Percentiles rank a stretch among this genome's conserved stretches.
Evolutionary conservation across 2,329 filamentous ascomycete species (phyloP).

Genomic region (Colletotrichum australisinense): DNA sequence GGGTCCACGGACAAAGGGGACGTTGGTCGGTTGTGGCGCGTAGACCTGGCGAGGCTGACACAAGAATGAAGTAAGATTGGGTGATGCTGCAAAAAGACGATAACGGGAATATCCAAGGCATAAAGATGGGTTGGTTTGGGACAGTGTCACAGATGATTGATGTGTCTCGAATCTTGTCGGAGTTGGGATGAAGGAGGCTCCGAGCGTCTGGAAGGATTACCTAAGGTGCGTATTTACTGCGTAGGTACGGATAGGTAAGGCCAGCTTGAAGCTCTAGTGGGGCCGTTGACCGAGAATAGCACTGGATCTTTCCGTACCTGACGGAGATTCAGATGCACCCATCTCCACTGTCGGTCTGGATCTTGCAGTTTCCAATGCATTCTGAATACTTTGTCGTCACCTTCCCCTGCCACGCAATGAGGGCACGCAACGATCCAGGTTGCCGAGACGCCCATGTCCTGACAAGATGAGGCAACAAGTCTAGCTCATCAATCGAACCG

Average conservation of each 20-base stretch:
- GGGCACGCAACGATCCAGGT: not conserved
- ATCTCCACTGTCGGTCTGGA: not conserved
- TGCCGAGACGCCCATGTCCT: not conserved
- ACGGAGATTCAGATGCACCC: no score
- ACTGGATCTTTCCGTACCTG: no score
- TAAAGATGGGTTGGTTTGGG: slow-evolving; percentile 30
- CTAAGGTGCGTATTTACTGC: slow-evolving; percentile 9
- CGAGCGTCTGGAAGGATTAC: slow-evolving; percentile 31
- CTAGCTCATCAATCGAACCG: not conserved
- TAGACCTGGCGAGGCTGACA: slow-evolving; percentile 23
- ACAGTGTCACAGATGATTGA: slow-evolving; percentile 31
- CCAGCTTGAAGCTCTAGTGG: not conserved
- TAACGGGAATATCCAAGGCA: slow-evolving; percentile 25
- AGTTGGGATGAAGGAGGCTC: slow-evolving; percentile 32
- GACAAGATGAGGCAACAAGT: not conserved
- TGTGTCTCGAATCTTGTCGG: slow-evolving; percentile 34
- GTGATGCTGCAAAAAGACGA: not conserved
- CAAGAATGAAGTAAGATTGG: slow-evolving; percentile 30
- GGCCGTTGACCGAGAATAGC: not conserved
- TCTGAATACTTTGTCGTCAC: not conserved
- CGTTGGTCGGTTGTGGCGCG: not conserved
- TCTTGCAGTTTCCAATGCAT: not conserved
- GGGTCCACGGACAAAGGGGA: slow-evolving; percentile 4
- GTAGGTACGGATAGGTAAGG: no score
- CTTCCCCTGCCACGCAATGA: not conserved